Evolutionary conservation across 148 eudicot genomes (phyloP), one percentile per base, ranked within the genome.

Genomic region (Fagopyrum tataricum): DNA sequence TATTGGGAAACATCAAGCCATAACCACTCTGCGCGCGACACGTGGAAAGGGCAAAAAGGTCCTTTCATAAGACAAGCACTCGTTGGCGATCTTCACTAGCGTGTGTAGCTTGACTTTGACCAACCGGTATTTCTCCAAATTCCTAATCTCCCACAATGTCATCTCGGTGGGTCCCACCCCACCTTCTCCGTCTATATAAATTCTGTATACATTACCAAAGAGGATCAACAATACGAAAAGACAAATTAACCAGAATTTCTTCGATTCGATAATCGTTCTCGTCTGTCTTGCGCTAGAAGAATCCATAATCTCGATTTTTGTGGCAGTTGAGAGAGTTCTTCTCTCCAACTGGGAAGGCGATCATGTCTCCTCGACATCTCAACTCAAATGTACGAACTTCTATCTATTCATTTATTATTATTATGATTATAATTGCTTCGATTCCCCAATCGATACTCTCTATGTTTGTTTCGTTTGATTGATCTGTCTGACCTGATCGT

Each of bases 291-390:
- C 66, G 39, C 23, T 59, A 9, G 23, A 31, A 24, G 15, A 10
- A 59, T 59, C 26, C 5, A 8, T n/a, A 31, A 15, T 39, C 69
- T 14, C 18, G 43, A 37, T 64, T n/a, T 43, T 42, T 14, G 43
- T 64, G 69, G 20, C 69, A 39, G 69, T 64, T 61, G 67, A 40
- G 67, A 61, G 66, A 13, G 14, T 37, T 42, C 37, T 18, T 37
- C 69, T 37, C 69, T 64, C 69, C 69, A 18, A 64, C 15, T 64
- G 15, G 13, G 43, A 64, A 64, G 69, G 69, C 43, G 3, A 20
- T 18, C 18, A 64, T 64, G 69, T 64, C 69, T 64, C 69, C 69
- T 31, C 43, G 42, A 14, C 69, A 64, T 4, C 69, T 64, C 69
- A 64, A 5, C 44, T 64, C 69, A 8, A 64, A 64, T 39, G 69